Percentiles rank a stretch among this genome's conserved stretches.
Conservation (phyloP, 179 eudicot genomes). For the Spergularia azorica region DNA sequence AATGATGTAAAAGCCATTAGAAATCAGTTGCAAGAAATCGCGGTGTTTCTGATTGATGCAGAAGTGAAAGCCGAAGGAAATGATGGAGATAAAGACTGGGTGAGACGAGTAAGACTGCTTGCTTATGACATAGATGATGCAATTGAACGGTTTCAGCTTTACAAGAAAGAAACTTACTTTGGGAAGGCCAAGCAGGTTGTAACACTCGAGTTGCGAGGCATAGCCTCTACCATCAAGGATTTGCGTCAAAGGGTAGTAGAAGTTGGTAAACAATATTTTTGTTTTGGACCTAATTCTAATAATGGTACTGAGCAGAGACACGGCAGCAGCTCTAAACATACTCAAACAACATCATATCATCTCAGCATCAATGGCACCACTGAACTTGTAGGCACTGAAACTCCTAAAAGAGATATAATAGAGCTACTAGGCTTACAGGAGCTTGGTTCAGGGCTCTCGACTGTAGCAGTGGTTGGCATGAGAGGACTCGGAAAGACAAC, state of each 20-base stretch:
- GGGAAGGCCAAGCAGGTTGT: not conserved
- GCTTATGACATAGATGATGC: slow-evolving; percentile 31
- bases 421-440: not conserved
- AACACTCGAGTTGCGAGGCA: not conserved
- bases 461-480: slow-evolving; percentile 32
- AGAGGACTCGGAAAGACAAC: slow-evolving; percentile 41
- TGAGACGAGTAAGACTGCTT: slow-evolving; percentile 17
- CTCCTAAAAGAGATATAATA: slow-evolving; percentile 18
- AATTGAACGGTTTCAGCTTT: slow-evolving; percentile 22
- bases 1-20: slow-evolving; percentile 10
- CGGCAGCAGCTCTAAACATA: not conserved
- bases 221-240: not conserved
- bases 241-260: not conserved
- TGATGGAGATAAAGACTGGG: slow-evolving; percentile 13
- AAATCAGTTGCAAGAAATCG: slow-evolving; percentile 6
- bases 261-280: not conserved
- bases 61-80: slow-evolving; percentile 18
- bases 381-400: slow-evolving; percentile 26
- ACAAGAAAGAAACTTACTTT: not conserved
- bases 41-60: slow-evolving; percentile 11
- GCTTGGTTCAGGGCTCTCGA: not conserved
- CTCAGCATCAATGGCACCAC: not conserved
- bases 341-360: not conserved
- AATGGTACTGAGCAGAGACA: not conserved
- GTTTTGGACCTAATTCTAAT: not conserved